Evolutionary conservation across 108 stramenopile species (phyloP), one percentile per base, ranked within the genome.

Genomic region (Cyclotella baltica): DNA sequence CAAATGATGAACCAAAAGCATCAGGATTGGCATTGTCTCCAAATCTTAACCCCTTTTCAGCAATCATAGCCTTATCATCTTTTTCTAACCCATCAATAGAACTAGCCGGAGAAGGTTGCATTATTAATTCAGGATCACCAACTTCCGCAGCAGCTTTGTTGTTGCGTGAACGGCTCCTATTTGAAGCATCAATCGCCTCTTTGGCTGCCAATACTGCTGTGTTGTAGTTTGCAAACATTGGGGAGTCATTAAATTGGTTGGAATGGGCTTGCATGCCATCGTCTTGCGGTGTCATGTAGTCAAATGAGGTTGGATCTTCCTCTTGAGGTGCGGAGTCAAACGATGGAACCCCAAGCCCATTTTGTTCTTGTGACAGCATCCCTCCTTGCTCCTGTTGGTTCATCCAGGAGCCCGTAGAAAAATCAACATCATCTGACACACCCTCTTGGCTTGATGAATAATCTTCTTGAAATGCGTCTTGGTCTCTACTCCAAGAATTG

Each of bases 121-220:
- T 8, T 8, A 6, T 43, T 58, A 48, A 69, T 35, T 28, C 52
- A 27, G 28, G 40, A 15, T 33, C 68, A 47, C 30, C 68, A 70
- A 48, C 63, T 10, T 23, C 20, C 52, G 5, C 4, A 4, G 37
- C 51, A 28, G 19, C 18, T 37, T 43, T 72, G 34, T 33, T 23
- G 22, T 75, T 37, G 16, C 40, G 37, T 22, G 35, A 38, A 38
- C 76, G 63, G 72, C 64, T 83, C 22, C 62, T 51, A 61, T 83
- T 83, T 0, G 75, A 76, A 40, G 67, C 46, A 48, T 77, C 70
- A 35, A 83, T 83, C 8, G 83, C 83, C 51, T 77, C 67, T 71
- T 74, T 83, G 13, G 83, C 83, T 13, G 83, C 83, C 76, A 83
- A 38, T 3, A 83, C 83, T 46, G 83, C 83, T 1, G 83, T 76